Evolutionary conservation across 2,329 filamentous ascomycete genomes (phyloP).

Genomic region (Cercospora sp.): DNA sequence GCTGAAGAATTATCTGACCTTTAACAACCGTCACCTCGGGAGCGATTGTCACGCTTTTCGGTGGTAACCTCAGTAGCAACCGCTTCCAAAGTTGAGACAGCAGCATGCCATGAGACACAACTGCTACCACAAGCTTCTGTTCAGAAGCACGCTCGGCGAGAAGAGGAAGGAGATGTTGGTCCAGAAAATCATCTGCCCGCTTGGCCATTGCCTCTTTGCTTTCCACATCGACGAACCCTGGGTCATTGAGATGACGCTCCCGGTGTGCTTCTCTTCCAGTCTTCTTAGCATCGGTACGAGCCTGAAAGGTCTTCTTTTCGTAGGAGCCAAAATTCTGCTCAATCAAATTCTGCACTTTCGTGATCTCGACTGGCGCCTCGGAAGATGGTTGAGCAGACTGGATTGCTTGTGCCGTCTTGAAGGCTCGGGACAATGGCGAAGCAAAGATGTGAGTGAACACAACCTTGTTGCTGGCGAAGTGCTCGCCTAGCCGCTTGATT

Average conservation of each 20-base stretch:
- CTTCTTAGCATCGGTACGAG: conserved; percentile 42
- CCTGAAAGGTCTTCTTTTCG: conserved; percentile 62
- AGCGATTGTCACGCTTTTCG: conserved; percentile 48
- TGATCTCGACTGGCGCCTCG: conserved; percentile 38
- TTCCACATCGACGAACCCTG: conserved; percentile 62
- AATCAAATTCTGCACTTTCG: conserved; percentile 56
- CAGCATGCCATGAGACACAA: conserved; percentile 84
- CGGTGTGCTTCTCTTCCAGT: conserved; percentile 44
- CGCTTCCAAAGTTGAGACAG: conserved; percentile 68
- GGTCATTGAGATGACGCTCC: conserved; percentile 44
- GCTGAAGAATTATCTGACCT: conserved; percentile 48
- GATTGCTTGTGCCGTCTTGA: conserved; percentile 68
- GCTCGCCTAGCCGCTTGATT: conserved; percentile 66
- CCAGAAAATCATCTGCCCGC: conserved; percentile 67
- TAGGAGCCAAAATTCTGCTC: conserved; percentile 74
- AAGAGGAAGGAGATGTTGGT: conserved; percentile 62
- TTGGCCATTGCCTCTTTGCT: conserved; percentile 64
- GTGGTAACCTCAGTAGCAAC: conserved; percentile 59
- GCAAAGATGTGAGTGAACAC: conserved; percentile 72
- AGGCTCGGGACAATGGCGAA: conserved; percentile 74
- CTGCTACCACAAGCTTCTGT: conserved; percentile 51
- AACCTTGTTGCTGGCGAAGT: conserved; percentile 65
- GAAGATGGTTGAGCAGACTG: conserved; percentile 53
- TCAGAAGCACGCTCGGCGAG: conserved; percentile 41
- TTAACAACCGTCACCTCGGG: conserved; percentile 45